A percentile compares a stretch with the other conserved stretches of the same genome.
Conservation (phyloP, 257 asterid genomes). For the Penstemon newberryi region DNA sequence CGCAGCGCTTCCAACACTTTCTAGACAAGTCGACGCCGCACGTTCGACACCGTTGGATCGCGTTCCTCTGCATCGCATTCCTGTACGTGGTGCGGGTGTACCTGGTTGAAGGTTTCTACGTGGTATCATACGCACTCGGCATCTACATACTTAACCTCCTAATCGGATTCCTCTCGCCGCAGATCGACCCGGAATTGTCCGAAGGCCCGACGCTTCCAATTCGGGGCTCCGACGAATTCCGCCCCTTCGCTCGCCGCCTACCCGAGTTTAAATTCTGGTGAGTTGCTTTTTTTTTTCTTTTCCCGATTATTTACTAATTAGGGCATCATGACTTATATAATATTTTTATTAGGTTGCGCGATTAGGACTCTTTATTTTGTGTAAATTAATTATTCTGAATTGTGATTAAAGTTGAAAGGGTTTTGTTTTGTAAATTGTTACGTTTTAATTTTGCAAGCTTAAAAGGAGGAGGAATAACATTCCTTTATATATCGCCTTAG, state of each 20-base stretch:
- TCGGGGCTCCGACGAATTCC: conserved; percentile 57
- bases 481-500: background rate
- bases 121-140: conserved; percentile 61
- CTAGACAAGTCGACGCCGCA: conserved; percentile 55
- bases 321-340: conserved; percentile 7
- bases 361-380: background rate
- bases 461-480: background rate
- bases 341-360: too few relatives aligned
- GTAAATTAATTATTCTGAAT: too few relatives aligned
- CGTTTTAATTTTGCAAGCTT: background rate
- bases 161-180: conserved; percentile 58
- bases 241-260: conserved; percentile 66
- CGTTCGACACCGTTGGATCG: conserved; percentile 61
- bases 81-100: conserved; percentile 51
- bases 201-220: conserved; percentile 45
- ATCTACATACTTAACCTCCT: conserved; percentile 52
- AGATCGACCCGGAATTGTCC: conserved; percentile 52
- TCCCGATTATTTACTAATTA: conserved; percentile 6
- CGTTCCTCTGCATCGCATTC: conserved; percentile 46
- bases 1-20: conserved; percentile 55
- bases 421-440: background rate
- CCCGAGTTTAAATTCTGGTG: conserved; percentile 67
- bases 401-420: too few relatives aligned
- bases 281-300: conserved; percentile 11
- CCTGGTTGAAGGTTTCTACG: conserved; percentile 56